A percentile compares a stretch with the other conserved stretches of the same genome.
Evolutionary conservation across 805 yeast genomes (phyloP).

Genomic region (Lachancea kluyveri): DNA sequence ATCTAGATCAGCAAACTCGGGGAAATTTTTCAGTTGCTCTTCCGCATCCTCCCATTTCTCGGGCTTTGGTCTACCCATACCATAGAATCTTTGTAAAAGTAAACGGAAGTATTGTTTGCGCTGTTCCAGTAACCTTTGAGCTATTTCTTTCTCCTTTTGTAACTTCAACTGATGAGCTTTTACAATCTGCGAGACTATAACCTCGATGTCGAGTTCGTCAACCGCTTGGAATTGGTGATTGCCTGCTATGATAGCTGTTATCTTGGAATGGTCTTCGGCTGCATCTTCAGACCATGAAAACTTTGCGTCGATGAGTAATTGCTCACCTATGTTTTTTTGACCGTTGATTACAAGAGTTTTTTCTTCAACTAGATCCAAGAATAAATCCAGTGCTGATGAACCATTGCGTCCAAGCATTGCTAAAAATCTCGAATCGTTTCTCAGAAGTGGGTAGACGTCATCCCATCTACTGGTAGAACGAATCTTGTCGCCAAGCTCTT

Average conservation of each 20-base stretch:
- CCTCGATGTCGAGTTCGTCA: constrained; percentile 25
- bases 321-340: constrained; percentile 54
- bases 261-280: constrained; percentile 13
- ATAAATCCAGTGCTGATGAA: constrained; percentile 69
- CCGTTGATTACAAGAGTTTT: constrained; percentile 49
- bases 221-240: constrained; percentile 22
- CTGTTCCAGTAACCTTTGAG: constrained; percentile 14
- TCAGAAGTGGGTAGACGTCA: constrained; percentile 45
- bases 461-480: constrained; percentile 53
- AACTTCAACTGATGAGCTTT: constrained; percentile 20
- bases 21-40: constrained; percentile 22
- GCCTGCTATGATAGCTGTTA: constrained; percentile 10
- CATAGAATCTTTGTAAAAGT: constrained; percentile 18
- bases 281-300: constrained; percentile 20
- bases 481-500: constrained; percentile 31
- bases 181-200: constrained; percentile 26
- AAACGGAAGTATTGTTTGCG: constrained; percentile 22
- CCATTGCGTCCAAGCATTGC: constrained; percentile 70
- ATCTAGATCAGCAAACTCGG: constrained; percentile 33
- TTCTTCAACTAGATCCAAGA: constrained; percentile 66
- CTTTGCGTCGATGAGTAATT: constrained; percentile 36
- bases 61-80: constrained; percentile 19
- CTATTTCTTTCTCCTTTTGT: constrained; percentile 17
- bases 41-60: constrained; percentile 35
- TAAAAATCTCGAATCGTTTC: constrained; percentile 50